These are phyloP conservation scores for Trametes coccinea DNA, from an alignment of 768 basidiomycete species.

Conservation along the genomic window DNA sequence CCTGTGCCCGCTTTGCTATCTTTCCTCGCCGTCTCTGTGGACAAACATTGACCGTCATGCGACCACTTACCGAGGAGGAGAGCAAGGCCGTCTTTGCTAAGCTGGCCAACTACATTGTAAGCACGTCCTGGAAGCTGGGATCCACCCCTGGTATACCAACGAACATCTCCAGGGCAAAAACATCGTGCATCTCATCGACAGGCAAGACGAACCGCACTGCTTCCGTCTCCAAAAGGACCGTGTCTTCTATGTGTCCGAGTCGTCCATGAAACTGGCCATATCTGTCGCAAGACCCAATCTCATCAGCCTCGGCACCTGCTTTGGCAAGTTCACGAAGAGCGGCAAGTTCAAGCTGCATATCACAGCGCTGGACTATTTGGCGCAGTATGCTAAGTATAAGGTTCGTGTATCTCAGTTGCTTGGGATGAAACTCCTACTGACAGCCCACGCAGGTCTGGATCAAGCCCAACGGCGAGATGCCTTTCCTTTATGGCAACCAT, in stretches of 20 bases:
- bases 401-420: slow-evolving; percentile 41
- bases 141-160: too few species aligned
- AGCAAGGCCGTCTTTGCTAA: slow-evolving; percentile 96
- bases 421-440: background rate
- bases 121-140: slow-evolving; percentile 24
- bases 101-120: slow-evolving; percentile 93
- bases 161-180: slow-evolving; percentile 77
- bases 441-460: slow-evolving; percentile 80
- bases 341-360: slow-evolving; percentile 98
- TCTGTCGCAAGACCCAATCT: slow-evolving; percentile 92
- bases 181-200: slow-evolving; percentile 91
- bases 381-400: slow-evolving; percentile 98
- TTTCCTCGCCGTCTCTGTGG: background rate
- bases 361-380: slow-evolving; percentile 88
- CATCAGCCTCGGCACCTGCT: slow-evolving; percentile 91
- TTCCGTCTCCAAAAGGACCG: slow-evolving; percentile 94
- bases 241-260: slow-evolving; percentile 95
- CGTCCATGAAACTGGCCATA: slow-evolving; percentile 89
- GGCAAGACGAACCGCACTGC: slow-evolving; percentile 92
- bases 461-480: slow-evolving; percentile 99
- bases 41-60: slow-evolving; percentile 51
- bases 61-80: slow-evolving; percentile 95
- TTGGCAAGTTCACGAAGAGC: slow-evolving; percentile 96
- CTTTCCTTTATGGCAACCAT: slow-evolving; percentile 98
- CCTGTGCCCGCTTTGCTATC: background rate